Evolutionary conservation across 495 filamentous ascomycete genomes (phyloP).

Genomic region (Monascus purpureus): DNA sequence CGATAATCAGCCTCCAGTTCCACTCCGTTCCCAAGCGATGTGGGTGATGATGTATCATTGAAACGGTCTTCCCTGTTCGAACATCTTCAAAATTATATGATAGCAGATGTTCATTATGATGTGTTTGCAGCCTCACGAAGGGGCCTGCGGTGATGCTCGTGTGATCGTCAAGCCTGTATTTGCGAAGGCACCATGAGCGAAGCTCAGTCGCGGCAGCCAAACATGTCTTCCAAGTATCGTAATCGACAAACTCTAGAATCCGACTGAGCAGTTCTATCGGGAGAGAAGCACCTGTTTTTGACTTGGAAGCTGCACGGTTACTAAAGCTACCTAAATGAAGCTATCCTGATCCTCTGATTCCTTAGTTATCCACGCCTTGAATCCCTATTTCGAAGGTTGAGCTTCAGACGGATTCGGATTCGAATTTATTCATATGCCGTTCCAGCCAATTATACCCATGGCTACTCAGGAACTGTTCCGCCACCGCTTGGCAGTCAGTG

Average conservation of each 20-base stretch:
- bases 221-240: slow-evolving; percentile 2
- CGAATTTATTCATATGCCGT: too few relatives aligned
- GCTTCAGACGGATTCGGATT: too few relatives aligned
- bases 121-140: slow-evolving; percentile 1
- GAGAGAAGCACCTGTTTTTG: not conserved
- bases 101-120: not conserved
- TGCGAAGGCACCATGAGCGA: slow-evolving; percentile 1
- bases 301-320: too few relatives aligned
- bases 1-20: not conserved
- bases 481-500: too few relatives aligned
- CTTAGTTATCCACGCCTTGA: too few relatives aligned
- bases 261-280: not conserved
- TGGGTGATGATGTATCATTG: not conserved
- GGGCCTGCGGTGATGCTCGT: slow-evolving; percentile 1
- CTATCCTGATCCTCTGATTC: too few relatives aligned
- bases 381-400: too few relatives aligned
- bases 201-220: not conserved
- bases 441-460: too few relatives aligned
- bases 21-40: not conserved
- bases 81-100: slow-evolving; percentile 1
- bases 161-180: slow-evolving; percentile 2
- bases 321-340: too few relatives aligned
- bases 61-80: not conserved
- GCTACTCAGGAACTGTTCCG: too few relatives aligned
- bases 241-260: slow-evolving; percentile 3